Base-by-base conservation (phyloP, 1,284 basidiomycete genomes). In the Phellopilus nigrolimitatus region DNA sequence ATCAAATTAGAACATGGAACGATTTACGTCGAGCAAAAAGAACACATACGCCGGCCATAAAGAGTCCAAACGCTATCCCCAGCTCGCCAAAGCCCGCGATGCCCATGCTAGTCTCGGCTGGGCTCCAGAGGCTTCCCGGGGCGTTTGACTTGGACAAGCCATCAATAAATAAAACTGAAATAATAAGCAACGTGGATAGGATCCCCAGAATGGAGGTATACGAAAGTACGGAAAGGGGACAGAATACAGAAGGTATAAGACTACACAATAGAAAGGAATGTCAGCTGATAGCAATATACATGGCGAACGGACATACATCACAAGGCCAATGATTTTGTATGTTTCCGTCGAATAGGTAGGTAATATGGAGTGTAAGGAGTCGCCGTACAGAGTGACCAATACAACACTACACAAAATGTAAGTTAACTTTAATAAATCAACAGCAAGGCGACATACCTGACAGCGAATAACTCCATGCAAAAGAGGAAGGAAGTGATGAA, bases 191-290 rank as follows among this genome's bases (percentile, higher is more conserved):
- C 0, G 88, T 88, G 2, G 91, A 92, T 9, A 88, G 57, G 43
- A 94, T 88, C 36, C 90, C 92, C 37, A 95, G 64, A 25, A 95
- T 75, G 1, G 92, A 95, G 0, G 91, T 84, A 59, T 91, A 85
- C 0, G 91, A 93, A 22, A 97, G 77, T 36, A 92, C 69, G 13
- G 85, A 86, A 2, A 95, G 73, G 0, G 93, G 92, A 47, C 95
- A 70, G 60, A 95, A 87, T 19, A 90, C 80, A 0, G 88, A 91
- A 1, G 93, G 93, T 21, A 89, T 76, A 43, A 95, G 71, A 57
- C 85, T 89, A 61, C 3, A 36, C 42, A 37, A 47, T 3, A n/a
- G n/a, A n/a, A n/a, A n/a, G n/a, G n/a, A n/a, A n/a, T n/a, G n/a
- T n/a, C n/a, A n/a, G n/a, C n/a, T n/a, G n/a, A n/a, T n/a, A n/a